phyloP scores from a whole-genome alignment of 352 stramenopile species.

The Aphanomyces euteiches region DNA sequence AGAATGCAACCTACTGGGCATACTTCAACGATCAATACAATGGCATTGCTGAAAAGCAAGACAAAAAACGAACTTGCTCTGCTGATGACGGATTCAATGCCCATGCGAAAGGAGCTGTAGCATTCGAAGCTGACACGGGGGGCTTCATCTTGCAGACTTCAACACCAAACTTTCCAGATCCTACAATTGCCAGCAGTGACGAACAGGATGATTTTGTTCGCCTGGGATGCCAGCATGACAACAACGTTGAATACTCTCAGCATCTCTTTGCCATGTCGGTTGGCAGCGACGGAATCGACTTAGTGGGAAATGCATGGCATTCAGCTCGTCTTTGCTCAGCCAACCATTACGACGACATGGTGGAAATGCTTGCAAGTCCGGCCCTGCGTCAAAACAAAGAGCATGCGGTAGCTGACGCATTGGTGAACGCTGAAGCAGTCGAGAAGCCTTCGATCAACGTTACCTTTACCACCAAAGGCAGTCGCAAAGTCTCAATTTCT shows the following conservation, averaged over 20 bases:
- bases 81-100: slow-evolving; percentile 58
- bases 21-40: slow-evolving; percentile 80
- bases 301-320: slow-evolving; percentile 48
- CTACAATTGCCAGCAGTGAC: slow-evolving; percentile 32
- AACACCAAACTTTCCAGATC: slow-evolving; percentile 73
- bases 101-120: slow-evolving; percentile 66
- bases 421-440: neutral
- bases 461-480: neutral
- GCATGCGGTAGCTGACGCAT: neutral
- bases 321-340: slow-evolving; percentile 61
- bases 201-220: slow-evolving; percentile 42
- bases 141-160: slow-evolving; percentile 75
- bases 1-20: slow-evolving; percentile 50
- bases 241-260: slow-evolving; percentile 76
- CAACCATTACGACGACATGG: slow-evolving; percentile 49
- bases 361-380: neutral
- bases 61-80: slow-evolving; percentile 41
- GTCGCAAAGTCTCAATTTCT: neutral
- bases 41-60: slow-evolving; percentile 42
- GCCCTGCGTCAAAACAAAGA: neutral
- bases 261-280: slow-evolving; percentile 67
- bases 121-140: slow-evolving; percentile 43
- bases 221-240: slow-evolving; percentile 66
- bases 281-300: slow-evolving; percentile 38
- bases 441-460: neutral